Conservation (phyloP, 139 green algal genomes). For the Coelastrella sp. region DNA sequence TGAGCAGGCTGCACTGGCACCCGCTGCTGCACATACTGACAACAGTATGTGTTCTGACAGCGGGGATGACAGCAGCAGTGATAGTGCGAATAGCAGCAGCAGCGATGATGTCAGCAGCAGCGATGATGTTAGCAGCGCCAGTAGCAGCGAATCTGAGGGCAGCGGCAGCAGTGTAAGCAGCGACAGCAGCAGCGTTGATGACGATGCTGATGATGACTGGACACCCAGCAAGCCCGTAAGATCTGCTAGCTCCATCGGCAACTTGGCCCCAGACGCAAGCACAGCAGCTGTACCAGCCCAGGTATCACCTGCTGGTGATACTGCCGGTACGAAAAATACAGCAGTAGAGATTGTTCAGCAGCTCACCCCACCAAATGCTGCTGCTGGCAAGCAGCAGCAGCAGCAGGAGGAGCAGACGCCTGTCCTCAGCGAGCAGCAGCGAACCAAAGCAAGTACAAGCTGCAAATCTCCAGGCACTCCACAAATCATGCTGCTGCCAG, state of each 20-base stretch:
- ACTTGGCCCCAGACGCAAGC: neutral
- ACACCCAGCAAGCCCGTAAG: neutral
- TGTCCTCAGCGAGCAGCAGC: slow-evolving; percentile 11
- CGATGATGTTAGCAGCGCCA: no score
- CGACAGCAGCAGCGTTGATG: slow-evolving; percentile 2
- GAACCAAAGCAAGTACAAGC: neutral
- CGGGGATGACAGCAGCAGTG: neutral
- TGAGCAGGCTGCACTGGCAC: neutral
- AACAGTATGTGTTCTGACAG: no score
- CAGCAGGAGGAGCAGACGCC: slow-evolving; percentile 9
- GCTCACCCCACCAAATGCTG: neutral
- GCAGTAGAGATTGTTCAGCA: slow-evolving; percentile 1
- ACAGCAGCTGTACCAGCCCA: neutral
- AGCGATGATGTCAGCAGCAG: neutral
- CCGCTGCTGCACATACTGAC: no score
- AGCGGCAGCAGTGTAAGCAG: neutral
- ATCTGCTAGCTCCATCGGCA: neutral
- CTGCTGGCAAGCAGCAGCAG: neutral
- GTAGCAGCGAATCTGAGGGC: neutral
- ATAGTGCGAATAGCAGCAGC: neutral
- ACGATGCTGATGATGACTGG: neutral
- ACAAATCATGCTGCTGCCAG: neutral
- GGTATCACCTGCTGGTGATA: neutral
- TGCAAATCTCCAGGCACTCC: slow-evolving; percentile 13
- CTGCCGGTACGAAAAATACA: neutral